Evolutionary conservation across 2,329 filamentous ascomycete species (phyloP), one percentile per base, ranked within the genome.

Genomic region (Ciborinia camelliae): DNA sequence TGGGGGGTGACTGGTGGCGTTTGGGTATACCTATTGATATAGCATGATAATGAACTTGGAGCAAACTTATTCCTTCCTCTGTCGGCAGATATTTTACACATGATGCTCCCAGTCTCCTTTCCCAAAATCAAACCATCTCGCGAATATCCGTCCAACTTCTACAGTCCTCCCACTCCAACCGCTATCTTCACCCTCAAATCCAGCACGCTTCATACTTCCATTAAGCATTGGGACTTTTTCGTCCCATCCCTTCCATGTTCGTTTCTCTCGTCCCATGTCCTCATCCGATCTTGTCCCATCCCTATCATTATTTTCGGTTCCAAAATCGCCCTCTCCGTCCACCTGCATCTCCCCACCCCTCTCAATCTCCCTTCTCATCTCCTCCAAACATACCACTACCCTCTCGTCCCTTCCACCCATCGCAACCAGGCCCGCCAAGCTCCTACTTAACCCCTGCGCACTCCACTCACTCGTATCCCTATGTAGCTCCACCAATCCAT

Each of bases 401-500:
- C 84, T 80, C 0, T 73, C 75, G 8, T 76, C 74, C 23, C 81
- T 78, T 43, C 72, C 71, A 0, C 86, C 87, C 2, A 84, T 81
- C 65, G 91, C 89, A 10, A 90, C 82, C 1, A 90, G 76, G 0
- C 80, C 77, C 2, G 89, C 82, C n/a, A 86, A 80, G 1, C 86
- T 87, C 65, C 81, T 81, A 26, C 84, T 81, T 15, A 93, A 75
- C 0, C 90, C 90, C 75, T 92, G 90, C 0, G 87, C 89, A 59
- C 88, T 92, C 84, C 89, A 92, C 66, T 90, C 88, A 67, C 86
- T 86, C 0, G 88, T 90, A 62, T 84, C 81, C 30, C 84, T 82
- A 74, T 93, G 90, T 50, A 90, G 75, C 26, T 82, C 78, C 20
- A 92, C 72, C 50, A 90, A 81, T 59, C 88, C 87, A 70, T 91